phyloP scores from a whole-genome alignment of 1,139 yeast genomes.

The Scheffersomyces cryptocercus region DNA sequence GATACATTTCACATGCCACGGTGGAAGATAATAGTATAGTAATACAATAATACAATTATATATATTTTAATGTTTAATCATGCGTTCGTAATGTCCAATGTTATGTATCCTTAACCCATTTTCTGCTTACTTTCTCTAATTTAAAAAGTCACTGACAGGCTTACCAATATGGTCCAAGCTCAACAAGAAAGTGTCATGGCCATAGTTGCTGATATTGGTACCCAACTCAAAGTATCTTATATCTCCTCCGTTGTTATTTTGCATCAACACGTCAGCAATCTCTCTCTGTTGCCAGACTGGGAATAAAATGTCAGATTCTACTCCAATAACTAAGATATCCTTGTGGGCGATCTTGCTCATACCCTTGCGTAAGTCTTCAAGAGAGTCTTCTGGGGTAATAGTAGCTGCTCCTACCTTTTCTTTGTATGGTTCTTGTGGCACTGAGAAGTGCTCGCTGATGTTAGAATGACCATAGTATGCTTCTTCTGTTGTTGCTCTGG shows the following conservation, averaged over 20 bases:
- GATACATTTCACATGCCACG: too few species aligned
- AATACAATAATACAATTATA: too few species aligned
- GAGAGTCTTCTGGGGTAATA: slow-evolving; percentile 52
- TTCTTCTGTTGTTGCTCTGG: slow-evolving; percentile 39
- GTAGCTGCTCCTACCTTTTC: slow-evolving; percentile 44
- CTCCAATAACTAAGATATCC: slow-evolving; percentile 80
- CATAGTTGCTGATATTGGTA: slow-evolving; percentile 74
- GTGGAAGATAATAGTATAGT: too few species aligned
- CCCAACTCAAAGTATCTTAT: slow-evolving; percentile 73
- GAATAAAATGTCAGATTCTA: slow-evolving; percentile 85
- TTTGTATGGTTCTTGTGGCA: slow-evolving; percentile 58
- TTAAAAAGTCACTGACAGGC: slow-evolving; percentile 67
- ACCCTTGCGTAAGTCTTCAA: slow-evolving; percentile 65
- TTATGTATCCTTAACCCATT: neutral
- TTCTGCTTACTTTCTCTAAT: slow-evolving; percentile 8
- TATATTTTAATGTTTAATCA: neutral
- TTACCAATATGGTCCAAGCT: slow-evolving; percentile 79
- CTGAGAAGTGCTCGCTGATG: slow-evolving; percentile 23
- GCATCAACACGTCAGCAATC: slow-evolving; percentile 60
- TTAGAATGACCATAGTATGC: slow-evolving; percentile 15
- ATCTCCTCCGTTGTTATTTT: slow-evolving; percentile 27
- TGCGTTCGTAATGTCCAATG: neutral
- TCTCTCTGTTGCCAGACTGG: slow-evolving; percentile 96
- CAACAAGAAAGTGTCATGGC: slow-evolving; percentile 86
- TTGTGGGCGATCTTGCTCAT: slow-evolving; percentile 62